Evolutionary conservation across 1,139 yeast genomes (phyloP), one percentile per base, ranked within the genome.

Genomic region (Candida gigantensis): DNA sequence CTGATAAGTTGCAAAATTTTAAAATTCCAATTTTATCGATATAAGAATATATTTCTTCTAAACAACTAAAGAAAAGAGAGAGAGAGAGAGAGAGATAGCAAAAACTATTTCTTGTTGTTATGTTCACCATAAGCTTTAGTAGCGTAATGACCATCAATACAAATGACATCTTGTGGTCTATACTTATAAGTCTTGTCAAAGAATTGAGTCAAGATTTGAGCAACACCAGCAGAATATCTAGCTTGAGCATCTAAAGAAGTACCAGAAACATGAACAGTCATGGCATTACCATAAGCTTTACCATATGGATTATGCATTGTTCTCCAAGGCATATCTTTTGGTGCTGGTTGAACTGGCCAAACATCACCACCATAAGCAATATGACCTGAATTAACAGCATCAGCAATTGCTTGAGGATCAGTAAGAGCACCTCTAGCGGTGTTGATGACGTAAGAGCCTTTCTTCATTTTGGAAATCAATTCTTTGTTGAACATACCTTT

Each of bases 351-450:
- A 20, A 81, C 82, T 67, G 56, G 74, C 88, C 92, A 84, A 35
- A 85, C 94, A 58, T 84, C 94, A 51, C 94, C 94, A 51, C 90
- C 92, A 55, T 84, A 84, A 49, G 82, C 69, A 42, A 84, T 61
- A 51, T 81, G 84, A 35, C 94, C 94, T 28, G 79, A 65, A 37
- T 72, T 57, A 34, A 84, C 74, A 1, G 92, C 92, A 14, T 72
- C 90, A 0, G 89, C 89, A 42, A 84, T 84, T 49, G 80, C 94
- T 48, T 84, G 72, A 34, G 79, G 83, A 38, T 72, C 79, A 58
- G 84, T 76, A 46, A 84, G 83, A 35, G 90, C 92, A 44, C 94
- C 94, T 58, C 94, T 77, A 12, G 94, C 94, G 35, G 94, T 85
- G 69, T 85, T 84, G 41, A 84, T 87, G 44, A 84, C 68, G 72